A percentile compares a stretch with the other conserved stretches of the same genome.
Evolutionary conservation across 139 green algal genomes (phyloP).

Genomic region (Medakamo hakoo): DNA sequence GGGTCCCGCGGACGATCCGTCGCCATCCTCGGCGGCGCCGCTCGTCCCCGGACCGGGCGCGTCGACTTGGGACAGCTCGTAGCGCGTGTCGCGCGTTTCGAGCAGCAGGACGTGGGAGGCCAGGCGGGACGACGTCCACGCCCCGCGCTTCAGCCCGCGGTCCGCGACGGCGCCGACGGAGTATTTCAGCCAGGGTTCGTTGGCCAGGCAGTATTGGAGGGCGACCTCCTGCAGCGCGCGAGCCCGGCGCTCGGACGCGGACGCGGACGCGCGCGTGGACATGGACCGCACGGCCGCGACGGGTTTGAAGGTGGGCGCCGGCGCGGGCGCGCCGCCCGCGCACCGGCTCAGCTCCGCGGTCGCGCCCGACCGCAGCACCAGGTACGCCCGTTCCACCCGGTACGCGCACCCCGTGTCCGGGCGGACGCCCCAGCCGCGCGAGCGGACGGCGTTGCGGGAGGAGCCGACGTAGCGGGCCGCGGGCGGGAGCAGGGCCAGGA

Average conservation of each 20-base stretch:
- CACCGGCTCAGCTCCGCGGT: conserved; percentile 43
- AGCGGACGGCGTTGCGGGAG: conserved; percentile 59
- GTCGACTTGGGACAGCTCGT: conserved; percentile 28
- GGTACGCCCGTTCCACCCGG: conserved; percentile 56
- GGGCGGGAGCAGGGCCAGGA: conserved; percentile 39
- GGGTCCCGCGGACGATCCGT: too few relatives aligned
- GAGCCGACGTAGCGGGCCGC: conserved; percentile 40
- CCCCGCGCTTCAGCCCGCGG: conserved; percentile 61
- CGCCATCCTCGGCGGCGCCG: not conserved
- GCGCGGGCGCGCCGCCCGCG: conserved; percentile 17
- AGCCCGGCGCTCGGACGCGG: conserved; percentile 9
- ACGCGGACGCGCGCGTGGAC: conserved; percentile 41
- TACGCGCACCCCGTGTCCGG: conserved; percentile 44
- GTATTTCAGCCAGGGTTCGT: conserved; percentile 96
- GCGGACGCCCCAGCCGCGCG: conserved; percentile 48
- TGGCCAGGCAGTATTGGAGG: conserved; percentile 89
- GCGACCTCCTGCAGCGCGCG: conserved; percentile 50
- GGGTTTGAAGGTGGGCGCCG: conserved; percentile 62
- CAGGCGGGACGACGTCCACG: conserved; percentile 79
- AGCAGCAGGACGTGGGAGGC: conserved; percentile 63
- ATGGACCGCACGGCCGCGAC: conserved; percentile 40
- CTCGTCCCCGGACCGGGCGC: not conserved
- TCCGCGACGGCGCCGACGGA: conserved; percentile 65
- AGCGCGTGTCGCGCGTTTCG: conserved; percentile 48
- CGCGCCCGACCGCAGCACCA: conserved; percentile 35